phyloP scores from a whole-genome alignment of 352 stramenopile genomes.

The Phytopythium sindhum region DNA sequence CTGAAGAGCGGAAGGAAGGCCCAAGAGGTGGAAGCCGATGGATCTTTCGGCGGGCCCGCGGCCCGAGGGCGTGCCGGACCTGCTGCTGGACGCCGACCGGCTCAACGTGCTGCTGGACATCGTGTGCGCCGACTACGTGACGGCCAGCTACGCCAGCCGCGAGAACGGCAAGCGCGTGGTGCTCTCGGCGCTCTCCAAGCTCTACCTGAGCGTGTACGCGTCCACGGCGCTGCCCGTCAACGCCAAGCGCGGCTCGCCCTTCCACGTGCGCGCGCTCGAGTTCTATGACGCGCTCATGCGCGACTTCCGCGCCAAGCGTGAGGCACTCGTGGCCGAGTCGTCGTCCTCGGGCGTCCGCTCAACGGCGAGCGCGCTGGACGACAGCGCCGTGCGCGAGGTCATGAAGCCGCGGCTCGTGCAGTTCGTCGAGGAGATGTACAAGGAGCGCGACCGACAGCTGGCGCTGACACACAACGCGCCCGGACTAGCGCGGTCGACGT shows the following conservation, averaged over 20 bases:
- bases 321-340: conserved; percentile 16
- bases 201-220: conserved; percentile 71
- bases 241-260: conserved; percentile 25
- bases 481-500: conserved; percentile 3
- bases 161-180: conserved; percentile 82
- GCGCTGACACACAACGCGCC: conserved; percentile 2
- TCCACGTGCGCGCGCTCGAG: conserved; percentile 37
- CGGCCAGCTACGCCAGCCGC: conserved; percentile 76
- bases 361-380: conserved; percentile 44
- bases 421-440: conserved; percentile 72
- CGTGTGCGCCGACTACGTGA: conserved; percentile 85
- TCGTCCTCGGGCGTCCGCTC: conserved; percentile 19
- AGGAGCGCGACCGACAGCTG: conserved; percentile 52
- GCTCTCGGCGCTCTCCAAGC: conserved; percentile 75
- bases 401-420: conserved; percentile 76
- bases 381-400: conserved; percentile 56
- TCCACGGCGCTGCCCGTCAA: conserved; percentile 17
- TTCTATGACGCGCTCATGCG: conserved; percentile 65
- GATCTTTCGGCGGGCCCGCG: conserved; percentile 1
- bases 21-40: too few relatives aligned
- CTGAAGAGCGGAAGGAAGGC: too few relatives aligned
- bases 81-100: conserved; percentile 69
- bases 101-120: conserved; percentile 86
- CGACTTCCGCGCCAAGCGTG: conserved; percentile 36
- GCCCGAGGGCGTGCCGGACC: conserved; percentile 36